Evolutionary conservation across 257 asterid genomes (phyloP).

Genomic region (Paulownia fortunei): DNA sequence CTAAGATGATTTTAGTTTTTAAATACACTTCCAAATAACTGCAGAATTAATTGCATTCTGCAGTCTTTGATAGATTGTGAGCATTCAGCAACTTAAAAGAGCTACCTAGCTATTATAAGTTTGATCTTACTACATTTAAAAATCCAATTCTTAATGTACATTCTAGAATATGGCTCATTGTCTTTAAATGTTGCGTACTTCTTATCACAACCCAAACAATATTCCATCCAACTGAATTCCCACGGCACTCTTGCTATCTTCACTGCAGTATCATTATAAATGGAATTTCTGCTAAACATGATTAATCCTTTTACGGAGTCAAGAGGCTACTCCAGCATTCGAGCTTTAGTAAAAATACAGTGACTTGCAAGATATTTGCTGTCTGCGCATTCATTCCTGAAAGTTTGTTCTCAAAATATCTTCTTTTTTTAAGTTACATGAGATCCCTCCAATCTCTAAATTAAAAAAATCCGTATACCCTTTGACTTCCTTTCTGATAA

Average conservation of each 20-base stretch:
- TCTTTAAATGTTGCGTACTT: not conserved
- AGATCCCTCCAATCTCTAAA: constrained; percentile 17
- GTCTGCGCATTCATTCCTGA: not conserved
- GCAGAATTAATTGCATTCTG: not conserved
- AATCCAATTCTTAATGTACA: not conserved
- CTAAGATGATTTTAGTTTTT: not conserved
- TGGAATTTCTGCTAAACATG: not conserved
- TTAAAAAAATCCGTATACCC: not conserved
- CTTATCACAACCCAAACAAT: not conserved
- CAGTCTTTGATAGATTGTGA: not conserved
- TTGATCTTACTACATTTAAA: constrained; percentile 1
- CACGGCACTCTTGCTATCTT: constrained; percentile 13
- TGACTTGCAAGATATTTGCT: not conserved
- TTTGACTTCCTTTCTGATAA: not conserved
- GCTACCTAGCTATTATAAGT: not conserved
- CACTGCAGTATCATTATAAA: not conserved
- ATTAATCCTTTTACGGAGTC: not conserved
- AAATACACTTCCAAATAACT: not conserved
- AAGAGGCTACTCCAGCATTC: not conserved
- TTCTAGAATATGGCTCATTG: not conserved
- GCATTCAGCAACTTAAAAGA: not conserved
- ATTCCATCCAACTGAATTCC: not conserved
- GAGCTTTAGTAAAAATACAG: not conserved
- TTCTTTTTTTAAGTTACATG: not conserved
- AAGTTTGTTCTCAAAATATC: not conserved